phyloP scores from a whole-genome alignment of 495 filamentous ascomycete genomes.

The Penicillium daleae region DNA sequence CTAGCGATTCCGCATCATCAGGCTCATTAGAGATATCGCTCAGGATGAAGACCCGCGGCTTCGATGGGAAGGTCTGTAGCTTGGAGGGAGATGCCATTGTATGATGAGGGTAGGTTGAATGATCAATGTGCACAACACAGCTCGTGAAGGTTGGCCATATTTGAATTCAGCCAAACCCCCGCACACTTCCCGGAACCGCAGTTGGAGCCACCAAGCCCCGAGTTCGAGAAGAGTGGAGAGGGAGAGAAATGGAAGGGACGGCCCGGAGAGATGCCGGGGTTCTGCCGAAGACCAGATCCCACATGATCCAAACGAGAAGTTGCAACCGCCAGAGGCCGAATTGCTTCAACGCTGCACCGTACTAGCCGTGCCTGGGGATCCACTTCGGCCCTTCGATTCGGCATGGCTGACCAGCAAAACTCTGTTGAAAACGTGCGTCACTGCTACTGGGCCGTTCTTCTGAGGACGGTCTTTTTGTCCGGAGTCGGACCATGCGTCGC shows the following conservation, averaged over 20 bases:
- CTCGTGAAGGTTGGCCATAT: not conserved
- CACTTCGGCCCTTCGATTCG: slow-evolving; percentile 2
- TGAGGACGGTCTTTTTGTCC: not conserved
- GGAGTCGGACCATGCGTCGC: not conserved
- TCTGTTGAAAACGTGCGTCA: not conserved
- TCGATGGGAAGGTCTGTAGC: slow-evolving; percentile 12
- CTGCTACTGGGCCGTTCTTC: not conserved
- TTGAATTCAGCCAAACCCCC: not conserved
- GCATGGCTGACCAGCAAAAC: not conserved
- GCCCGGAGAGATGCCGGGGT: not conserved
- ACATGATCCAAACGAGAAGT: not conserved
- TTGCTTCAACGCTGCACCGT: not conserved
- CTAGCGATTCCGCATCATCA: slow-evolving; percentile 35
- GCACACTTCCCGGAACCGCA: not conserved
- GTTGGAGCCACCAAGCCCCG: not conserved
- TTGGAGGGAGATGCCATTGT: slow-evolving; percentile 15
- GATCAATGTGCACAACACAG: not conserved
- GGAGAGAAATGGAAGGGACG: not conserved
- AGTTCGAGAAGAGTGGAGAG: not conserved
- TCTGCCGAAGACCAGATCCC: not conserved
- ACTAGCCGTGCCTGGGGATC: not conserved
- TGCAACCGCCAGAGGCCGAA: not conserved
- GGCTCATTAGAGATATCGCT: slow-evolving; percentile 39
- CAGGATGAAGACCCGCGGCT: slow-evolving; percentile 25
- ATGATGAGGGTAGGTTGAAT: not conserved